Base-by-base conservation (phyloP, 129 eudicot species). In the Pseudognaphalium luteoalbum region DNA sequence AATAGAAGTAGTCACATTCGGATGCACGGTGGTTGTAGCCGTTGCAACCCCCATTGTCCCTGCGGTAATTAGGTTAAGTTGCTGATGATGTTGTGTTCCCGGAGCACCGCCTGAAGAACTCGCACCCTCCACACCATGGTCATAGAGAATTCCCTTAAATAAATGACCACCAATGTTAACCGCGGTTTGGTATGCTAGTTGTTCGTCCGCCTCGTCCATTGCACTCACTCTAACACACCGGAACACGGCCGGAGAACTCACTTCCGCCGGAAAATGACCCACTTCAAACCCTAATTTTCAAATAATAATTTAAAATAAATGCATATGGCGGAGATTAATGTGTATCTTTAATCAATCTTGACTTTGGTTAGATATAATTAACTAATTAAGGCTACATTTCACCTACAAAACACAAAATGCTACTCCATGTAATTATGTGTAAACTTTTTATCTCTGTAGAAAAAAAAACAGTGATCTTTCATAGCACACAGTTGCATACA, bases 71-170 rank as follows among this genome's bases (percentile, higher is more conserved):
- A 88, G 83, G 72, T 85, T 73, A 20, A 81, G 86, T 35, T 79
- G 92, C 32, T 83, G 87, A 81, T 78, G 82, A 47, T 80, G 86
- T 11, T 80, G 86, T 11, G 44, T 30, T 21, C 85, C 85, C 5
- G 75, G 79, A 1, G 83, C 86, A 14, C 66, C 84, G 22, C 85
- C 84, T 0, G 44, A 37, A 17, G 66, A 14, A 25, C 87, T 80
- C 44, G 89, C 47, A 39, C 73, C 78, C 20, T 87, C 96, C 0
- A 87, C 85, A 72, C 97, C 97, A 75, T 89, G 97, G 80, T 92
- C 96, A 39, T 89, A 89, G 11, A 92, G 88, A 83, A 92, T 87
- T 61, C 97, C 97, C 77, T 89, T 89, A 81, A 92, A 92, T 29
- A 87, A 71, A 66, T 87, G 97, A 0, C 97, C 97, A 0, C 88